These are phyloP conservation scores for Starmerella roubikii DNA, from an alignment of 805 yeast genomes.

Conservation along the genomic window DNA sequence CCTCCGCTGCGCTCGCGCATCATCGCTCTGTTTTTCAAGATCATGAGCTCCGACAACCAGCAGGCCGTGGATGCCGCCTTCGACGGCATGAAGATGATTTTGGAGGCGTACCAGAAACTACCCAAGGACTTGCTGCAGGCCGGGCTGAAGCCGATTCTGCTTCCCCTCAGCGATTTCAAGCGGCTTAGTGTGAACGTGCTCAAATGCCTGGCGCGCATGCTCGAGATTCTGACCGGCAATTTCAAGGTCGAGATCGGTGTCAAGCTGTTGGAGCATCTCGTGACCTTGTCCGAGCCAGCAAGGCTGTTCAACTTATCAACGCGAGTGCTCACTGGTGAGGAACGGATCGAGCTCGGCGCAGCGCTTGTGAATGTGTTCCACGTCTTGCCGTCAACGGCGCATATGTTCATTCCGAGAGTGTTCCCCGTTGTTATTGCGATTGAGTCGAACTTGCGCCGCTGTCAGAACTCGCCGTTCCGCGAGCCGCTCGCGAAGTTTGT, in stretches of 20 bases:
- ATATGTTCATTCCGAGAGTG: slow-evolving; percentile 78
- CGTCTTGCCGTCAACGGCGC: slow-evolving; percentile 81
- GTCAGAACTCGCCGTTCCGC: slow-evolving; percentile 78
- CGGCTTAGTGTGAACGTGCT: slow-evolving; percentile 77
- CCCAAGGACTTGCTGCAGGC: slow-evolving; percentile 93
- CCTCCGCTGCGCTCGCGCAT: slow-evolving; percentile 60
- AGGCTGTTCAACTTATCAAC: slow-evolving; percentile 63
- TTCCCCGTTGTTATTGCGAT: slow-evolving; percentile 60
- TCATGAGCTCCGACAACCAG: slow-evolving; percentile 70
- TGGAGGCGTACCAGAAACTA: slow-evolving; percentile 63
- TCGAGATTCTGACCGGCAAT: slow-evolving; percentile 78
- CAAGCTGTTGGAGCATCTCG: slow-evolving; percentile 78
- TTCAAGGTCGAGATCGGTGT: slow-evolving; percentile 95
- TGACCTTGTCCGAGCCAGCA: slow-evolving; percentile 88
- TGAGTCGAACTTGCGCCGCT: slow-evolving; percentile 73
- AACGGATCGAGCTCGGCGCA: slow-evolving; percentile 71
- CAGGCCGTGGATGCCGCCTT: slow-evolving; percentile 90
- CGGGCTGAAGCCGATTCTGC: slow-evolving; percentile 87
- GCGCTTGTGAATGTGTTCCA: slow-evolving; percentile 88
- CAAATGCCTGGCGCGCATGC: slow-evolving; percentile 75
- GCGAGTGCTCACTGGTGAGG: slow-evolving; percentile 66
- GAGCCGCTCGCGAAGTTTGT: slow-evolving; percentile 78
- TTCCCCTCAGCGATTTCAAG: slow-evolving; percentile 89
- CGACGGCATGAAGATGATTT: slow-evolving; percentile 66
- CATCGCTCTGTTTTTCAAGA: slow-evolving; percentile 87